Evolutionary conservation across 345 rosid species (phyloP).

Genomic region (Salix koriyanagi): DNA sequence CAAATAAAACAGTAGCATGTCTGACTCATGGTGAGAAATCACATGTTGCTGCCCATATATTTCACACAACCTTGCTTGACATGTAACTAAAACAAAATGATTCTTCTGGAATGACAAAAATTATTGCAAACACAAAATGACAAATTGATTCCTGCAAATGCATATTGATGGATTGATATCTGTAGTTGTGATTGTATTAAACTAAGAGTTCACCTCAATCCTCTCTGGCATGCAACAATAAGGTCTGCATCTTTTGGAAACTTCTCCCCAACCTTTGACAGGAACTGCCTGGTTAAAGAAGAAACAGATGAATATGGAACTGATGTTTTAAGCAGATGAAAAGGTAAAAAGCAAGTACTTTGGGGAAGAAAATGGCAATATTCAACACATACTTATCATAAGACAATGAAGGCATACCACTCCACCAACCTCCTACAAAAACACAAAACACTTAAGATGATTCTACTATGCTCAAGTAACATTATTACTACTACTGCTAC

Average conservation of each 20-base stretch:
- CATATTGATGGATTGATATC: not conserved
- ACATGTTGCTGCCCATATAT: not conserved
- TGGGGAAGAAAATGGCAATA: not conserved
- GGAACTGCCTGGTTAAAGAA: slow-evolving; percentile 49
- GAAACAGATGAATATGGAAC: slow-evolving; percentile 11
- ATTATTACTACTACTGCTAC: too few species aligned
- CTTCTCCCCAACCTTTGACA: slow-evolving; percentile 66
- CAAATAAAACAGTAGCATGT: not conserved
- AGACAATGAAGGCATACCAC: slow-evolving; percentile 69
- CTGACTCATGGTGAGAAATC: not conserved
- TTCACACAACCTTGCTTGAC: not conserved
- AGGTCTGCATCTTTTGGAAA: slow-evolving; percentile 75
- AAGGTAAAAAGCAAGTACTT: not conserved
- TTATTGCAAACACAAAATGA: not conserved
- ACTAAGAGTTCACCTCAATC: slow-evolving; percentile 58
- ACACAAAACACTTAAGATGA: slow-evolving; percentile 10
- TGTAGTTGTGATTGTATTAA: not conserved
- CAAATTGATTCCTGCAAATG: not conserved
- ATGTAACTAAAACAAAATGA: not conserved
- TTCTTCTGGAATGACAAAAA: not conserved
- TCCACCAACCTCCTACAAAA: slow-evolving; percentile 95
- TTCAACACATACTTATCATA: slow-evolving; percentile 51
- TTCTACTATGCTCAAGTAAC: not conserved
- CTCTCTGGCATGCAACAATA: slow-evolving; percentile 91
- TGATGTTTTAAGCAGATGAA: not conserved